phyloP scores from a whole-genome alignment of 179 eudicot species.

The Beta corolliflora region DNA sequence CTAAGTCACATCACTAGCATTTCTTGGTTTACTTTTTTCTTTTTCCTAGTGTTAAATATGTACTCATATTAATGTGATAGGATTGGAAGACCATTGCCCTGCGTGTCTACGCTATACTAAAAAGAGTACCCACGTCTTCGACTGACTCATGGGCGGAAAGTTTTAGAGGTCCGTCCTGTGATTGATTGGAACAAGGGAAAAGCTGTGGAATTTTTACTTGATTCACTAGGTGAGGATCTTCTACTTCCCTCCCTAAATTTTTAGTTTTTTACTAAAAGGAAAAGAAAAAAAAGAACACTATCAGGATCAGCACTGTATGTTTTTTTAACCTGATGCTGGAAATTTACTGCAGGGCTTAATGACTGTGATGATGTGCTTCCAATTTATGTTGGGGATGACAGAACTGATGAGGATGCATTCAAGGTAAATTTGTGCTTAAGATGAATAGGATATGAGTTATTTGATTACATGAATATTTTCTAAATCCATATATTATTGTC shows the following conservation, averaged over 20 bases:
- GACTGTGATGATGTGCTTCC: conserved; percentile 84
- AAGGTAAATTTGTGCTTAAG: conserved; percentile 51
- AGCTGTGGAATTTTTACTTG: conserved; percentile 91
- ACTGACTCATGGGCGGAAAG: conserved; percentile 93
- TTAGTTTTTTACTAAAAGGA: background rate
- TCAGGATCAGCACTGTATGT: background rate
- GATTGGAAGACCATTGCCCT: conserved; percentile 68
- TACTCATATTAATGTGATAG: conserved; percentile 40
- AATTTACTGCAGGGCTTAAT: conserved; percentile 53
- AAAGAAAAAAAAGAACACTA: background rate
- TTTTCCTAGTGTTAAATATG: background rate
- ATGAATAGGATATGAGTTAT: background rate
- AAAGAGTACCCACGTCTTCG: conserved; percentile 70
- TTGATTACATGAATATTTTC: background rate
- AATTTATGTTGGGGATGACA: conserved; percentile 94
- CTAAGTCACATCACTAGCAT: background rate
- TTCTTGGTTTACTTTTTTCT: background rate
- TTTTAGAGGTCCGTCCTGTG: conserved; percentile 90
- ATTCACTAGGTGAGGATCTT: conserved; percentile 75
- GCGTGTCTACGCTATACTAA: conserved; percentile 51
- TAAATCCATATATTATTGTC: conserved; percentile 7
- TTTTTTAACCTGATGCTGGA: background rate
- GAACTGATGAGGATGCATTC: conserved; percentile 98
- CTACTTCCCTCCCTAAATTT: background rate
- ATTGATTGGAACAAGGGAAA: conserved; percentile 98